These are phyloP conservation scores for Passiflora organensis DNA, from an alignment of 345 rosid species.

Conservation along the genomic window DNA sequence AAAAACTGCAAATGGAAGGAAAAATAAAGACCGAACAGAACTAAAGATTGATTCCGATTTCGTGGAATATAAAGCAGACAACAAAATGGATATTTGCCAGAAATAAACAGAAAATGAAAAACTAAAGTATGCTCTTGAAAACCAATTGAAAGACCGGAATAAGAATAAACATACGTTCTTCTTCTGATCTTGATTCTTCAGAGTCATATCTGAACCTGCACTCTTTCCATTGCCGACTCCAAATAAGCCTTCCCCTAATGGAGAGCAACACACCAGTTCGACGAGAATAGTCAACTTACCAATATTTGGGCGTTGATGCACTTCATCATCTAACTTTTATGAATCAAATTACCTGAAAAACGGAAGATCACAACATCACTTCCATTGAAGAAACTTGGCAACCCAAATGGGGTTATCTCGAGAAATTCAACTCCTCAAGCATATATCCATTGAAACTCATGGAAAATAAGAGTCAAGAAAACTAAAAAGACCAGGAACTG, in stretches of 20 bases:
- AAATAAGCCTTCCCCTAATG: not conserved
- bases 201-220: conserved; percentile 19
- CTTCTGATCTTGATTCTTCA: conserved; percentile 32
- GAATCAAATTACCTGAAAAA: conserved; percentile 5
- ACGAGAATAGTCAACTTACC: not conserved
- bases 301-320: no score
- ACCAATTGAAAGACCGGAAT: not conserved
- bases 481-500: not conserved
- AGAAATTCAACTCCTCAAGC: conserved; percentile 26
- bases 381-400: not conserved
- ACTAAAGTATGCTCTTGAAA: no score
- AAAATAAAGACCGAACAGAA: not conserved
- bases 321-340: no score
- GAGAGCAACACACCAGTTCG: not conserved
- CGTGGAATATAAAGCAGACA: not conserved
- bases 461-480: not conserved
- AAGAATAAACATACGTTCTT: conserved; percentile 25
- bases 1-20: conserved; percentile 29
- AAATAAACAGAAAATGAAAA: no score
- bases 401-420: conserved; percentile 14
- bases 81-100: not conserved
- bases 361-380: not conserved
- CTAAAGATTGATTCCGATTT: not conserved
- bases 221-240: conserved; percentile 13
- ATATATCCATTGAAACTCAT: not conserved